phyloP scores from a whole-genome alignment of 495 filamentous ascomycete genomes.

The Parathielavia appendiculata region DNA sequence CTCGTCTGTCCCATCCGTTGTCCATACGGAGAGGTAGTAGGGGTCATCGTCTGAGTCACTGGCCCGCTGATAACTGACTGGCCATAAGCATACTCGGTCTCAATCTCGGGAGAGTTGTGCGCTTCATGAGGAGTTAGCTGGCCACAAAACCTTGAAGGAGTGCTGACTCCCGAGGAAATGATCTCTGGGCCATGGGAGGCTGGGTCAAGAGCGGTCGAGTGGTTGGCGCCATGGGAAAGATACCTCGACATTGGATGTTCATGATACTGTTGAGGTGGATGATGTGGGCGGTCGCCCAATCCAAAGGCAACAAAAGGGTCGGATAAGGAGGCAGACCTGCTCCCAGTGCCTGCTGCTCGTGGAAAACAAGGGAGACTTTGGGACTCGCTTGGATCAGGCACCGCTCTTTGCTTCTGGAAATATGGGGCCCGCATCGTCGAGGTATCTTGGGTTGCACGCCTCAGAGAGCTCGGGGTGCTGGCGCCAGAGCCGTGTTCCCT shows the following conservation, averaged over 20 bases:
- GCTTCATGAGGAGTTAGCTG: too few relatives aligned
- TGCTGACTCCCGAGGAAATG: not conserved
- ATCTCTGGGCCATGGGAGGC: too few relatives aligned
- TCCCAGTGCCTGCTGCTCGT: not conserved
- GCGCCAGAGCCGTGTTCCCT: not conserved
- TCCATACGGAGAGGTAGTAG: not conserved
- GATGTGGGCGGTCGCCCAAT: not conserved
- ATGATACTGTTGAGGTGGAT: not conserved
- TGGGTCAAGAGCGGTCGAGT: too few relatives aligned
- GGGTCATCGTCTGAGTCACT: constrained; percentile 3
- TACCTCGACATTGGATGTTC: not conserved
- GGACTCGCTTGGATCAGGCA: not conserved
- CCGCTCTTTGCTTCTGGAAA: not conserved
- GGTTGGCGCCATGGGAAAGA: not conserved
- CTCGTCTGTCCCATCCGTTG: too few relatives aligned
- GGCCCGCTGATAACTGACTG: constrained; percentile 3
- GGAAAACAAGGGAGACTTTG: too few relatives aligned
- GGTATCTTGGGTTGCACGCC: not conserved
- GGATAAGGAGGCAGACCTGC: not conserved
- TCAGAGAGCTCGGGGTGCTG: not conserved
- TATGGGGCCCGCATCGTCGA: not conserved
- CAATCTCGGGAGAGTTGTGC: not conserved
- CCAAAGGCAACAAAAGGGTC: not conserved
- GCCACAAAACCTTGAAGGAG: not conserved
- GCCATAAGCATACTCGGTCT: not conserved